These are phyloP conservation scores for Rhizodiscina lignyota DNA, from an alignment of 495 filamentous ascomycete species.

Conservation along the genomic window DNA sequence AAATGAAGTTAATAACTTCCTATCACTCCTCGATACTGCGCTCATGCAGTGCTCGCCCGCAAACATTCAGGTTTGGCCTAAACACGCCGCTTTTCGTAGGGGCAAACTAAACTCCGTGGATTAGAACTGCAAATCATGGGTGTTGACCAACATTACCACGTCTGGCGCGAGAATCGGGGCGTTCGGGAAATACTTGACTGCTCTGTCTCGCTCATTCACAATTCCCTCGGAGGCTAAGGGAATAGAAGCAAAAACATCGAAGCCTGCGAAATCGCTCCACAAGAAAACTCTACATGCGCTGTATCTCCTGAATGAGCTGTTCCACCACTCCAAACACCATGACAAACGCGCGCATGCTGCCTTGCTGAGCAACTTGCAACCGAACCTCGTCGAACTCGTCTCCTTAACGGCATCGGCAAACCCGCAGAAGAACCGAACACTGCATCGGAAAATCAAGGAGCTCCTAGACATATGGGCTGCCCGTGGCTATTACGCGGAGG, in stretches of 20 bases:
- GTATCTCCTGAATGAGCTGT: conserved; percentile 67
- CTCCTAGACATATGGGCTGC: conserved; percentile 62
- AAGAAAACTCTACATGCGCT: conserved; percentile 62
- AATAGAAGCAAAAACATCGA: conserved; percentile 18
- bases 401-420: conserved; percentile 43
- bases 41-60: conserved; percentile 57
- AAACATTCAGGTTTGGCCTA: conserved; percentile 89
- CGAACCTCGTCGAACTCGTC: conserved; percentile 43
- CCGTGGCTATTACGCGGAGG: conserved; percentile 44
- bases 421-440: conserved; percentile 40
- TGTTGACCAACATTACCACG: conserved; percentile 50
- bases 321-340: conserved; percentile 63
- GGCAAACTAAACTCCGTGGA: conserved; percentile 25
- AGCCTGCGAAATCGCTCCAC: too few species aligned
- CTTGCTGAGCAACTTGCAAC: conserved; percentile 44
- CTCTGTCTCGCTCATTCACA: conserved; percentile 44
- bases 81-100: conserved; percentile 25
- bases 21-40: conserved; percentile 46
- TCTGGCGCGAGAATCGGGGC: conserved; percentile 49
- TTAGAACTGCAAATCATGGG: conserved; percentile 81
- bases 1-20: conserved; percentile 58
- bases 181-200: conserved; percentile 61
- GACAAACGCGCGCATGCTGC: conserved; percentile 27
- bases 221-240: conserved; percentile 7
- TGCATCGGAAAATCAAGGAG: conserved; percentile 40